Evolutionary conservation across 441 rosid genomes (phyloP), one percentile per base, ranked within the genome.

Genomic region (Bocquillonia castaneifolia): DNA sequence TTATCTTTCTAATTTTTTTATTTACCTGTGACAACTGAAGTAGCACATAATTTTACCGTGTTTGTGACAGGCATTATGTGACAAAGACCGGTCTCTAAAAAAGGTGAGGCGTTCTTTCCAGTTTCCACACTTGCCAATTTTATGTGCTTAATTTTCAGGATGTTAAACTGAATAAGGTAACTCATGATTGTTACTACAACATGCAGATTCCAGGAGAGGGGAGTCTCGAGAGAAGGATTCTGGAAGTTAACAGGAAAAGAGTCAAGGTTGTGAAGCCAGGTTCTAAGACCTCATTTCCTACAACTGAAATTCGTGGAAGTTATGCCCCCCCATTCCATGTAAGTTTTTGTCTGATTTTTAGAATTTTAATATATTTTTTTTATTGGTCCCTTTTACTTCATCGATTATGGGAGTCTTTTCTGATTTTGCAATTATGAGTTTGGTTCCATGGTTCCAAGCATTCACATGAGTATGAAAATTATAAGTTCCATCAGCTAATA

Each of bases 301-400:
- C 85, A 25, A 90, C 97, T 31, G 99, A 94, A 83, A 85, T 90
- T 78, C 96, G 97, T 36, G 97, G 99, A 80, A 91, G 77, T 80
- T 94, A 85, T 68, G 87, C 83, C 77, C 97, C 97, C 77, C 99
- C 99, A 6, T 94, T 94, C 72, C 97, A 91, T 73, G 99, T 94
- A 84, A 81, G 90, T 79, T 72, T 69, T 47, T 63, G n/a, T 29
- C 50, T 53, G 34, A 47, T 64, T 61, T 28, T 45, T 0, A 10
- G 23, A 36, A n/a, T n/a, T n/a, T n/a, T n/a, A n/a, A n/a, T n/a
- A n/a, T n/a, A 51, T 26, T 18, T 3, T 44, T 39, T 29, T n/a
- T 2, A 1, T 37, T 5, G n/a, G n/a, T 34, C 64, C 58, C 59
- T 37, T 40, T 39, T n/a, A n/a, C 12, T 60, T 51, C n/a, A 18